A percentile compares a stretch with the other conserved stretches of the same genome.
phyloP scores from a whole-genome alignment of 805 yeast genomes.

The Hemisphaericaspora nanyangensis region DNA sequence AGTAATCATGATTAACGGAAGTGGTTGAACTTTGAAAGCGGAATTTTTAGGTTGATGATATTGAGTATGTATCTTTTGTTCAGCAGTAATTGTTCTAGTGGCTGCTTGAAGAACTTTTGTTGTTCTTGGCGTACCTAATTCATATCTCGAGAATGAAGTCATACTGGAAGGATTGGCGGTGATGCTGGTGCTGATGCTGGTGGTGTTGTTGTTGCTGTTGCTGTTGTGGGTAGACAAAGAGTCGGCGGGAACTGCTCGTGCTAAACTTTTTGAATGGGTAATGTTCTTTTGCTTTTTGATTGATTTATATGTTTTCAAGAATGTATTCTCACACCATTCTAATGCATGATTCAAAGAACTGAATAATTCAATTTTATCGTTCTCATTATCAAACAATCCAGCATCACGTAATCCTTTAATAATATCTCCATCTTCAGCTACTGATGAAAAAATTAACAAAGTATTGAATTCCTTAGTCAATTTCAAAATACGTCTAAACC shows the following conservation, averaged over 20 bases:
- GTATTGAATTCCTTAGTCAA: conserved; percentile 66
- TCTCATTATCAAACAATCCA: conserved; percentile 50
- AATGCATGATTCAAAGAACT: conserved; percentile 79
- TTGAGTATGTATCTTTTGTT: conserved; percentile 27
- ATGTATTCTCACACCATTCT: conserved; percentile 96
- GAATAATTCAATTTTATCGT: conserved; percentile 55
- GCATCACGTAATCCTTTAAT: conserved; percentile 76
- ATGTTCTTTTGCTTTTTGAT: conserved; percentile 22
- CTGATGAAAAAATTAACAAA: conserved; percentile 74
- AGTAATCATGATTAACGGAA: conserved; percentile 61
- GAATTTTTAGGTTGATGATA: conserved; percentile 43
- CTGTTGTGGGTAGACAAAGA: too few relatives aligned
- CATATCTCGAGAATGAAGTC: background rate
- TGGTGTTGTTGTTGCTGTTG: background rate
- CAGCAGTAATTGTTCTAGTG: conserved; percentile 39
- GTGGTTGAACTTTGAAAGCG: conserved; percentile 47
- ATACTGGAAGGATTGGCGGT: background rate
- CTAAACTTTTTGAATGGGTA: background rate
- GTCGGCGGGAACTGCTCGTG: background rate
- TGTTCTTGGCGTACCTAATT: conserved; percentile 45
- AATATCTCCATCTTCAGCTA: conserved; percentile 60
- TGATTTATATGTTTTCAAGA: conserved; percentile 58
- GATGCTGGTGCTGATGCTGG: background rate
- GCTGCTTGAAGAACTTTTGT: conserved; percentile 53
- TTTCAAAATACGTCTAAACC: conserved; percentile 82